Base-by-base conservation (phyloP, 202 grass and related monocot species). In the Cymbopogon flexuosus region DNA sequence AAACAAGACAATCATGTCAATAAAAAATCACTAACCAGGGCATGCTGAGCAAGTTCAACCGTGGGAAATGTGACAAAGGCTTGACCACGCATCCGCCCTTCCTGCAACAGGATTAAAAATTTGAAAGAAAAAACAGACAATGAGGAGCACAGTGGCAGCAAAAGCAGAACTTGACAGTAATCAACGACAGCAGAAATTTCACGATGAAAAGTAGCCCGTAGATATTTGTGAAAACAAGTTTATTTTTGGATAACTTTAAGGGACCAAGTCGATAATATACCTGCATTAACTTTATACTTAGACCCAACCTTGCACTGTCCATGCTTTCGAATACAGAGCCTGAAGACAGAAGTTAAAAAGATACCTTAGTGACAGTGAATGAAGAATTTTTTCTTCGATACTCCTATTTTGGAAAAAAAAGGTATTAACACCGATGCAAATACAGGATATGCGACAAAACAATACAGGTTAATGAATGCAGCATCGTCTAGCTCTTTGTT, bases 211-310 rank as follows among this genome's bases (percentile, higher is more conserved):
- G 22, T 43, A 61, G 6, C 29, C 37, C 16, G 18, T 39, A 78
- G 11, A 16, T 68, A 51, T 80, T 5, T 41, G 36, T 15, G 16
- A 52, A 41, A 70, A 81, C 7, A 79, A 65, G 1, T 30, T 45
- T 59, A 61, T 59, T 51, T 79, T 54, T 40, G 36, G 7, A 40
- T 40, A 40, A 40, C 7, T 6, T 72, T 42, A 42, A 85, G 60
- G 42, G 15, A 49, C 72, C 10, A 49, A 66, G 18, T 61, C 29
- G 73, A 78, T 62, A 15, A 21, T 62, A 76, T 33, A 97, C 86
- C 95, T 94, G 95, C 95, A 98, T 98, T 39, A 98, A 75, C 73
- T 98, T 98, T 61, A 97, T 91, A 84, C 47, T 86, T 61, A 98
- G 63, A 79, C 82, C 81, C 80, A 69, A 85, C 84, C 52, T 88